These are phyloP conservation scores for Pythium dissotocum DNA, from an alignment of 352 stramenopile genomes.

Conservation along the genomic window DNA sequence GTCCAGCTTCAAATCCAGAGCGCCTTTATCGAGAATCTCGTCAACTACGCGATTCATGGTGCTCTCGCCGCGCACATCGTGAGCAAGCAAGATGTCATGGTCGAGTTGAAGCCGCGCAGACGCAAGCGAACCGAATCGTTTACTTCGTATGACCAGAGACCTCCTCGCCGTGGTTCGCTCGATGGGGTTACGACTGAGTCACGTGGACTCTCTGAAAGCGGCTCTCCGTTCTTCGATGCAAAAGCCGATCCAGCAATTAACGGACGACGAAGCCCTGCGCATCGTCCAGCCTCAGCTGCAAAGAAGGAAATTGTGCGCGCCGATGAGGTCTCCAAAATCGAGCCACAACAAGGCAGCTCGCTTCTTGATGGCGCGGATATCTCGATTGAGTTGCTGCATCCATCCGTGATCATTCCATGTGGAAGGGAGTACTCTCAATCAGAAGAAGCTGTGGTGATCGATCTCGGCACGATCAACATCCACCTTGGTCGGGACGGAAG, in stretches of 20 bases:
- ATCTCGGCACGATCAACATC: constrained; percentile 49
- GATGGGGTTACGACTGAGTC: not conserved
- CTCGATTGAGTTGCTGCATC: constrained; percentile 42
- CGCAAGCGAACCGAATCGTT: constrained; percentile 26
- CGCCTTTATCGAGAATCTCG: constrained; percentile 61
- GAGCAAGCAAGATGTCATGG: constrained; percentile 21
- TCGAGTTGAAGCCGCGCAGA: constrained; percentile 6
- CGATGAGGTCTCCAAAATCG: not conserved
- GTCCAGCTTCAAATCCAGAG: constrained; percentile 56
- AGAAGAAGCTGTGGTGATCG: constrained; percentile 43
- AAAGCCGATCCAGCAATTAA: constrained; percentile 32
- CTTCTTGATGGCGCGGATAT: constrained; percentile 1
- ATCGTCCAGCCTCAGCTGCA: not conserved
- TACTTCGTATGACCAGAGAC: constrained; percentile 10
- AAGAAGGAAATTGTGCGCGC: not conserved
- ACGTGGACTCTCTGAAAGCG: constrained; percentile 11
- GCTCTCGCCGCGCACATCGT: constrained; percentile 46
- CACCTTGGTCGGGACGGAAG: constrained; percentile 15
- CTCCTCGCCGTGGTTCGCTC: not conserved
- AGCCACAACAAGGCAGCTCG: not conserved
- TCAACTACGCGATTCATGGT: constrained; percentile 60
- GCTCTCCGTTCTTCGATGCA: constrained; percentile 71
- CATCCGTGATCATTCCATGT: constrained; percentile 46
- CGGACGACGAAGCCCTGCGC: not conserved
- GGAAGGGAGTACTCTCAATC: constrained; percentile 22